Base-by-base conservation (phyloP, 257 asterid species). In the Mitragyna speciosa region DNA sequence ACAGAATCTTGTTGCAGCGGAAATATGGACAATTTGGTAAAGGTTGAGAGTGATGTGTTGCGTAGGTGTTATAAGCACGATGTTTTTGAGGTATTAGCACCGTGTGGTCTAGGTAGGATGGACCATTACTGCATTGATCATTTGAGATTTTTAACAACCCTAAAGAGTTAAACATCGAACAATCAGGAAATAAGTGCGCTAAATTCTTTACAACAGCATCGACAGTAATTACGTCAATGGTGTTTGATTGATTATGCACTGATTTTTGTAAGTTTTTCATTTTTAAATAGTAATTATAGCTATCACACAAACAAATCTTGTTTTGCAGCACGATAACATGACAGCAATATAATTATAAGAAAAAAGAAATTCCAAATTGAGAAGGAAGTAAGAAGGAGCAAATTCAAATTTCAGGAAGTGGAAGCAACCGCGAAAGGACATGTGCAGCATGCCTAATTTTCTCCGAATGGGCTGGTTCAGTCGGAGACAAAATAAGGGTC, bases 401-500 rank as follows among this genome's bases (percentile, higher is more conserved):
- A 2, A 36, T 15, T 12, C 56, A 51, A n/a, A 33, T 11, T 73
- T 64, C 31, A 33, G 39, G 47, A 24, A 30, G 43, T 20, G 69
- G 54, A 75, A 51, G 39, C 49, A 28, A 70, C 33, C 9, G 58
- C 2, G 20, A 33, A 31, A 80, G 58, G n/a, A 2, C 75, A 20
- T 22, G 4, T 19, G 24, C 61, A 36, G 41, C 4, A 36, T 36
- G 41, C 41, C 2, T 4, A 36, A 36, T 4, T 36, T 36, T 36
- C 41, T 36, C 41, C 41, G 41, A 36, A 36, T 36, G 41, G 41
- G 41, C 41, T 36, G 19, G 9, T 31, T 69, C 64, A n/a, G 11
- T 20, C 70, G 84, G 77, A 30, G 88, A 86, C 91, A 85, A 85
- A 81, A 84, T 41, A 83, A 73, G 64, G 84, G 91, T 85, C 87